phyloP scores from a whole-genome alignment of 106 monocot species.

The Cymbidium sinense region DNA sequence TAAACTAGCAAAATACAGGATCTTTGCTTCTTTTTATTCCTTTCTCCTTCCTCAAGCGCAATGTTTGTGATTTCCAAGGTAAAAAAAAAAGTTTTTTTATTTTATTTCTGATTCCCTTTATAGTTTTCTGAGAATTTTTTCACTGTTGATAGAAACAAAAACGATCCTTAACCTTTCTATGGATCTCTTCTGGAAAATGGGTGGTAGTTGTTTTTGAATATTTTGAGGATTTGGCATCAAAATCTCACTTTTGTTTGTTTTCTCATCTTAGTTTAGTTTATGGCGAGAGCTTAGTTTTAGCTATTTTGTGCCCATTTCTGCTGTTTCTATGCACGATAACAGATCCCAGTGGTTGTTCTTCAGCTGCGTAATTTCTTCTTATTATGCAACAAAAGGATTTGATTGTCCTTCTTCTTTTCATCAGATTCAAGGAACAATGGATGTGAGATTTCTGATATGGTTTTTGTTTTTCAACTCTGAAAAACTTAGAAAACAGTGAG shows the following conservation, averaged over 20 bases:
- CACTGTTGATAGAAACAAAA: not conserved
- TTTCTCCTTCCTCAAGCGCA: not conserved
- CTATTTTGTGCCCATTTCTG: not conserved
- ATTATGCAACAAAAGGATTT: not conserved
- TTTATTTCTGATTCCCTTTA: not conserved
- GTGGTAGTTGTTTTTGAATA: not conserved
- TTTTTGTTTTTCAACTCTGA: too few relatives aligned
- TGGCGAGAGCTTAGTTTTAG: not conserved
- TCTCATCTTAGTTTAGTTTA: not conserved
- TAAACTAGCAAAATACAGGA: too few relatives aligned
- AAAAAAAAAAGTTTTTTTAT: not conserved
- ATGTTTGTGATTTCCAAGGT: not conserved
- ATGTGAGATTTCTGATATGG: too few relatives aligned
- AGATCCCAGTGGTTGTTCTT: not conserved
- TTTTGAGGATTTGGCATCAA: not conserved
- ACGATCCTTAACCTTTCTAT: not conserved
- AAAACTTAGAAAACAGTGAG: too few relatives aligned
- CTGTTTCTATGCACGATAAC: not conserved
- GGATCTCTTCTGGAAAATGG: not conserved
- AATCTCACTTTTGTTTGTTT: not conserved
- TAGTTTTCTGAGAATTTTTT: not conserved
- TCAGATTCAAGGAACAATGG: too few relatives aligned
- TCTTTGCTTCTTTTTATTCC: not conserved
- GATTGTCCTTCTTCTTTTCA: too few relatives aligned
- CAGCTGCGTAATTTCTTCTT: not conserved